Conservation (phyloP, 2,329 filamentous ascomycete genomes). For the Blastomyces percursus region DNA sequence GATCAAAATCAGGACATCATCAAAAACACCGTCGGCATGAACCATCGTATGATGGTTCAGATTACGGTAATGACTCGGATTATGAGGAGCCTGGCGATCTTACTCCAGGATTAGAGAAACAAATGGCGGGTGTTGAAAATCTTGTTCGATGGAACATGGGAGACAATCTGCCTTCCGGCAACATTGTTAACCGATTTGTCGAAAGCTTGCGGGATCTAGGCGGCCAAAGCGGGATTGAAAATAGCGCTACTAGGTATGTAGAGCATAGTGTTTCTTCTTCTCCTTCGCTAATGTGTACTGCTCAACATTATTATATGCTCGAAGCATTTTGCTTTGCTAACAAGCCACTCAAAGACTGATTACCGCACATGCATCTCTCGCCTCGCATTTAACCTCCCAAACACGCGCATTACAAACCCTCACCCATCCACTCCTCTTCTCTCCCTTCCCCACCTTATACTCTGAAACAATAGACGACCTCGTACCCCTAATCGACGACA, state of each 20-base stretch:
- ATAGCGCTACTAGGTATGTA: constrained; percentile 43
- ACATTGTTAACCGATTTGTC: constrained; percentile 43
- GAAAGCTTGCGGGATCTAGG: constrained; percentile 44
- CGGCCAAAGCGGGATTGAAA: constrained; percentile 46
- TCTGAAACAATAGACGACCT: constrained; percentile 46
- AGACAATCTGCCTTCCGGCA: constrained; percentile 42
- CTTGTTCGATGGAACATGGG: constrained; percentile 44
- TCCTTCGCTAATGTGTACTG: background rate
- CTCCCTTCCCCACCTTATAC: constrained; percentile 43
- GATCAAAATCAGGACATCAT: constrained; percentile 24
- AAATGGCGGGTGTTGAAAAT: constrained; percentile 46
- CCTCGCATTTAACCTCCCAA: constrained; percentile 51
- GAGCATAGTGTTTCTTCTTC: background rate
- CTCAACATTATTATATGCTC: background rate
- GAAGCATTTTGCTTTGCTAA: constrained; percentile 2
- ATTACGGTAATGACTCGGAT: constrained; percentile 48
- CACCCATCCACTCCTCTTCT: constrained; percentile 48
- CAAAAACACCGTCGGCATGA: constrained; percentile 30
- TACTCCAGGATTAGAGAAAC: constrained; percentile 43
- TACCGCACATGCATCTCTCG: constrained; percentile 47
- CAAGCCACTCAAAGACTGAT: constrained; percentile 37
- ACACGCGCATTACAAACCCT: constrained; percentile 49
- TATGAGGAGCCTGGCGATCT: constrained; percentile 43
- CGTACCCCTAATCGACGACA: constrained; percentile 44
- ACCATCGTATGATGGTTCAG: constrained; percentile 46